phyloP scores from a whole-genome alignment of 192 early-diverging fungal species.

The Obelidium mucronatum region DNA sequence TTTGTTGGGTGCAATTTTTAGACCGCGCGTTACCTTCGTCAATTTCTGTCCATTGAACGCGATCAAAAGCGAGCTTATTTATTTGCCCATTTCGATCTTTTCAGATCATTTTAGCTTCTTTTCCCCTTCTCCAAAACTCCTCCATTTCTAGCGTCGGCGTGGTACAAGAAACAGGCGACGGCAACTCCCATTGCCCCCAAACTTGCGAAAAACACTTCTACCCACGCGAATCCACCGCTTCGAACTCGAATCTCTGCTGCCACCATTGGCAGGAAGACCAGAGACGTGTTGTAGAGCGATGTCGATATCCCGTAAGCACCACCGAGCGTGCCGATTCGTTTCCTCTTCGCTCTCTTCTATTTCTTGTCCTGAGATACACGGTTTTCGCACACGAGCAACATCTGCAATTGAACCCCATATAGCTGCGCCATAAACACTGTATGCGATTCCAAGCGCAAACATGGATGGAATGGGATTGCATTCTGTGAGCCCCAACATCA shows the following conservation, averaged over 20 bases:
- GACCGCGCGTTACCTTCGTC: background rate
- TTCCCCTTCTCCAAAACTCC: conserved; percentile 15
- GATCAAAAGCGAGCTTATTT: no score
- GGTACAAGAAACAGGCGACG: background rate
- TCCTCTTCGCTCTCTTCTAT: no score
- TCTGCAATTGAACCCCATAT: conserved; percentile 69
- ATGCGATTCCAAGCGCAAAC: conserved; percentile 62
- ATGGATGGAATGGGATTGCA: conserved; percentile 57
- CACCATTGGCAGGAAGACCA: conserved; percentile 57
- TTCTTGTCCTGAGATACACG: conserved; percentile 13
- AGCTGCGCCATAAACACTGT: conserved; percentile 67
- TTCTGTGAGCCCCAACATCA: conserved; percentile 57
- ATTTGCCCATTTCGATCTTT: no score
- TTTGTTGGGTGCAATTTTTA: background rate
- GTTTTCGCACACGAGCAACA: conserved; percentile 28
- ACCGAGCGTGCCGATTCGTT: conserved; percentile 38
- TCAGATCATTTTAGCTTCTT: no score
- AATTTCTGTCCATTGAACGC: no score
- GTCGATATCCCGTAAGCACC: conserved; percentile 59
- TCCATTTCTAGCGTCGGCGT: conserved; percentile 10
- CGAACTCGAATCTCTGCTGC: conserved; percentile 53
- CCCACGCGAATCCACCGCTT: conserved; percentile 43
- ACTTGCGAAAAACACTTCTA: conserved; percentile 56
- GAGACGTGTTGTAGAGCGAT: conserved; percentile 50
- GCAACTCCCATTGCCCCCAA: conserved; percentile 42